Base-by-base conservation (phyloP, 768 basidiomycete genomes). In the Amylocystis lapponica region DNA sequence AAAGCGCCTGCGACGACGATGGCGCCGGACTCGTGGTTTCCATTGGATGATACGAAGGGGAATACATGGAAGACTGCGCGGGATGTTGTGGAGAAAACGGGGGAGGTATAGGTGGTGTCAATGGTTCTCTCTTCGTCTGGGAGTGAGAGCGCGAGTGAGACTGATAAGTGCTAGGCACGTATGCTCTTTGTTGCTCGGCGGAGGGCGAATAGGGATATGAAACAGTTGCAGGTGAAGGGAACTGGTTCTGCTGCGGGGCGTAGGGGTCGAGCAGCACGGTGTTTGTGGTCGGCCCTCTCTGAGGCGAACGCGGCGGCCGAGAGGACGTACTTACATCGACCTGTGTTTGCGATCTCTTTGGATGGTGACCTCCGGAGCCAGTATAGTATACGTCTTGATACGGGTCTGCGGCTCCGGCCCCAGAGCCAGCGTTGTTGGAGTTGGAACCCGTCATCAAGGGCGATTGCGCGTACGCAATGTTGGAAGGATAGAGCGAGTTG, bases 191-290 rank as follows among this genome's bases (percentile, higher is more conserved):
- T 25, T 59, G 56, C 40, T 68, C 67, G 25, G 60, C 46, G 20
- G 64, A 43, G 60, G 66, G 61, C 36, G 60, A 67, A 47, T 72
- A 71, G 30, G 63, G 61, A 58, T 72, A 82, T 26, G 73, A 54
- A 54, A 74, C 64, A 33, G 75, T 61, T 23, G 70, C 65, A 4
- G 81, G 71, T 8, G 83, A 79, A 43, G 81, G 80, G 56, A 83
- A 84, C 59, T 74, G 77, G 22, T 75, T 60, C 64, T 85, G 84
- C 47, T 78, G 59, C n/a, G 81, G 65, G 42, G 80, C 71, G 59
- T 86, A 87, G 23, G 81, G 79, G 61, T 87, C 85, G 52, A 86
- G 69, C 34, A 81, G 68, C 41, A 70, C 57, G 34, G 72, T 69
- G 46, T 72, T 64, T 12, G 69, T 65, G 51, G 75, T 76, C 45